Evolutionary conservation across 352 stramenopile genomes (phyloP).

Genomic region (Thalassiosira livingstoniorum): DNA sequence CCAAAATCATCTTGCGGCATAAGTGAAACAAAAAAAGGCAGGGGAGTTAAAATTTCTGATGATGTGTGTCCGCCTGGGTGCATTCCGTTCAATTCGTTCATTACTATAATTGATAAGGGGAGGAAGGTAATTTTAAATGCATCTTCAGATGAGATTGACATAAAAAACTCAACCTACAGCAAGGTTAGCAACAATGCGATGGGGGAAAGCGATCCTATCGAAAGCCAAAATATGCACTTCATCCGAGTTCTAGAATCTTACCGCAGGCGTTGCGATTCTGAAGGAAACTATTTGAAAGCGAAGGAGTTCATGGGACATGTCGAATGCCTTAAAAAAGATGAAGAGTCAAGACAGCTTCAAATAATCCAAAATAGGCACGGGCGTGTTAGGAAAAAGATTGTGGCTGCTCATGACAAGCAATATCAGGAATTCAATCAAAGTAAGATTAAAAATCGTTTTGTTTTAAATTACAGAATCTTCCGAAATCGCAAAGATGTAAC

Average conservation of each 20-base stretch:
- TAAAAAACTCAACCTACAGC: neutral
- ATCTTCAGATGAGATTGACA: neutral
- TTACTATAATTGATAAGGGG: constrained; percentile 1
- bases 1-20: neutral
- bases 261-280: constrained; percentile 14
- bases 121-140: neutral
- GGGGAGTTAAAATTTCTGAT: neutral
- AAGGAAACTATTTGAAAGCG: constrained; percentile 47
- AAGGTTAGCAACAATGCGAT: neutral
- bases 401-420: constrained; percentile 33
- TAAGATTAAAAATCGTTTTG: constrained; percentile 7
- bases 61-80: no score
- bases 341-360: constrained; percentile 14
- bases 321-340: constrained; percentile 28
- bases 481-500: neutral
- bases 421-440: constrained; percentile 27
- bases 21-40: neutral
- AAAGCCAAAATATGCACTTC: constrained; percentile 13
- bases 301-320: constrained; percentile 44
- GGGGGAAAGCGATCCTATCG: neutral
- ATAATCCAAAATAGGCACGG: constrained; percentile 5
- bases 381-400: constrained; percentile 23
- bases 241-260: constrained; percentile 13
- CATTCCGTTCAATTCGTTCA: neutral
- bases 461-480: neutral